Base-by-base conservation (phyloP, 1,284 basidiomycete species). In the Mycena citricolor region DNA sequence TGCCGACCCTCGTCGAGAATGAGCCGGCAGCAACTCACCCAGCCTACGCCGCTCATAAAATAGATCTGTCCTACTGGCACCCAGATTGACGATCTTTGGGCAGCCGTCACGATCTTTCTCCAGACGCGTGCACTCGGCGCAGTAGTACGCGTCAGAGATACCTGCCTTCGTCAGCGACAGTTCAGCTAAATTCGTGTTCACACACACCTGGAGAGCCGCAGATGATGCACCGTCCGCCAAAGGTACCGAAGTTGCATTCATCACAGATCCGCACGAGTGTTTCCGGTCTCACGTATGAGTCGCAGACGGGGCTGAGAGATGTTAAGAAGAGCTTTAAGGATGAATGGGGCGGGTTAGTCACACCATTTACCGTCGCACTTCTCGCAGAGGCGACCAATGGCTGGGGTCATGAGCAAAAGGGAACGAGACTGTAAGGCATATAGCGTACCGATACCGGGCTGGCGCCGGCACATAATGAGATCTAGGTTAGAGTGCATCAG, bases 301-400 rank as follows among this genome's bases (percentile, higher is more conserved):
- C 97, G 70, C 97, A 99, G 45, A 99, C 91, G 8, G 97, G 97
- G 66, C 95, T 97, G 37, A 19, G 19, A 5, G 23, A 37, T 38
- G 34, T 26, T 16, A 30, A 31, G 22, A 32, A 22, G 39, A 29
- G 32, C 20, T 42, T 29, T 10, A 24, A 17, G 14, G 17, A 31
- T 35, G 14, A 12, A 14, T 20, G 19, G n/a, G 21, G 11, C 14
- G 20, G 7, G 25, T 21, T 25, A 13, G 17, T 14, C 43, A 17
- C 20, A 94, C 94, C 95, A 99, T 81, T 98, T 98, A 40, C 97
- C 97, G 64, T 99, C 97, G 61, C 94, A 97, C 66, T 98, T 98
- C 69, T 99, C 97, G 67, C 97, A 99, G 40, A 97, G 77, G 58
- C 97, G 86, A 21, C 97, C 97, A 34, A 56, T 56, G 19, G 54